Base-by-base conservation (phyloP, 106 monocot species). In the Posidonia australis region DNA sequence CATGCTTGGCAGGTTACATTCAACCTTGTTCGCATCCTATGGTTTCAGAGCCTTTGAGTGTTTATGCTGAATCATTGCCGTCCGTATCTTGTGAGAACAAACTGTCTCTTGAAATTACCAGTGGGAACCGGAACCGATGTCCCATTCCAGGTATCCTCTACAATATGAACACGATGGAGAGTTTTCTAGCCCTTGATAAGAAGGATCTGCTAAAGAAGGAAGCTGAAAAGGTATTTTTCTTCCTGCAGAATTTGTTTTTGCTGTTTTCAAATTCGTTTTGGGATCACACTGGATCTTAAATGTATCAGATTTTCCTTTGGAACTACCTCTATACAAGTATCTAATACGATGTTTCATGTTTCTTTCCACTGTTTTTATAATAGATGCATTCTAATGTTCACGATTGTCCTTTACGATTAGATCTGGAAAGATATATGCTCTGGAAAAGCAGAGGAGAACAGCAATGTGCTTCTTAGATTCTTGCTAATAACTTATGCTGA, bases 401-500 rank as follows among this genome's bases (percentile, higher is more conserved):
- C 7, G 36, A 27, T 46, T 64, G 23, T 0, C n/a, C 46, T 45
- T 24, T 23, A 47, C 54, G 42, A 16, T 31, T 71, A 98, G 98
- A 91, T 98, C 16, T 83, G 80, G 72, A 73, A 67, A 30, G 91
- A 98, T 67, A 88, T 98, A 51, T 54, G 0, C 4, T 83, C 82
- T 31, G 98, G 91, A 47, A 91, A 75, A 64, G 87, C 64, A 52
- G 88, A 87, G 51, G 90, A 96, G 65, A 81, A 98, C 20, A 49
- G 79, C 29, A 27, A 78, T 43, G 9, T 91, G 47, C 91, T 98
- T 45, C 76, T 77, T 20, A 91, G 91, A 64, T 98, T 91, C 62
- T 73, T 91, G 73, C 28, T 98, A 16, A 91, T 91, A 67, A 88
- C 98, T 28, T 98, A 77, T 74, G 87, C 98, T 49, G 98, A 98